Base-by-base conservation (phyloP, 1,139 yeast genomes). In the Petasospora rhodanensis region DNA sequence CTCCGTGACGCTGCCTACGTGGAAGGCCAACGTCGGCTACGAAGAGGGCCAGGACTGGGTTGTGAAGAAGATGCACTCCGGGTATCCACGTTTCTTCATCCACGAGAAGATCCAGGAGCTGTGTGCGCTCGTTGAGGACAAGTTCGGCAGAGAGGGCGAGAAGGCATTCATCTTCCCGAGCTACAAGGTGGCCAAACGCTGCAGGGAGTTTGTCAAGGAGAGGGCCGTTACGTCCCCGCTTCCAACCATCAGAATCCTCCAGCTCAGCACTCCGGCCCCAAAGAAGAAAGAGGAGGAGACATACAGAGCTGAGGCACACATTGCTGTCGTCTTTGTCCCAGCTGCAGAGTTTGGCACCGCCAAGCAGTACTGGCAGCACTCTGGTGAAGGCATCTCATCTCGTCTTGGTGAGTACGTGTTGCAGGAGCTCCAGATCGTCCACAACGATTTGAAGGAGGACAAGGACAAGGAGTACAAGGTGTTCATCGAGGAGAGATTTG, bases 371-470 rank as follows among this genome's bases (percentile, higher is more conserved):
- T 91, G 98, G 98, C 96, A 89, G 55, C 96, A 89, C 52, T 68
- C 95, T 1, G 98, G 98, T 20, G 97, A 91, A 58, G 96, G 96
- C 10, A 74, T 91, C 26, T 84, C 96, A 14, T 84, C 95, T 9
- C 66, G 97, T 50, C 64, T 80, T 59, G 96, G 89, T 2, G 96
- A 89, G 56, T 91, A 85, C 51, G 76, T 84, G 26, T 59, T 82
- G 38, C 75, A 73, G 40, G 84, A 77, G 47, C 62, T 83, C 47
- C 70, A 75, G 46, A 61, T 64, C 17, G 58, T 62, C 48, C 38
- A 58, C 27, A 45, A 51, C 25, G 38, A 45, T 16, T 21, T 31
- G 13, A 31, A 36, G 6, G 42, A 50, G 32, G 56, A 47, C 17
- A 50, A 47, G 26, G 46, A 54, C 28, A 66, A 72, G 40, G 91